Conservation (phyloP, 257 asterid species). For the Nicotiana attenuata region DNA sequence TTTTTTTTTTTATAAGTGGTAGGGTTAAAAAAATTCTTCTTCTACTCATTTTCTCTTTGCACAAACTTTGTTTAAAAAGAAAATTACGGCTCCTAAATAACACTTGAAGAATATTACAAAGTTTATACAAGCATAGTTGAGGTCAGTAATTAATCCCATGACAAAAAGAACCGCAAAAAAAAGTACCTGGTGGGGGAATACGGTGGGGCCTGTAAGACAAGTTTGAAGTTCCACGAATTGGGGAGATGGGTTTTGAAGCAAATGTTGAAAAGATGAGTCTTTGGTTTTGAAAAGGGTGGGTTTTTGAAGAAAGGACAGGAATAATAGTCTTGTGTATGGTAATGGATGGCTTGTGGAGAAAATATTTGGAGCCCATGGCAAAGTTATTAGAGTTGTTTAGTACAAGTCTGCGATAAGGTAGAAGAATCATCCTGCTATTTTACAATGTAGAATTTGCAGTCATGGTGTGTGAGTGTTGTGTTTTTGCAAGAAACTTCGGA, state of each 20-base stretch:
- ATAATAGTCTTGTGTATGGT: neutral
- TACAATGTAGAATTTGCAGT: neutral
- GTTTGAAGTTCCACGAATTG: slow-evolving; percentile 23
- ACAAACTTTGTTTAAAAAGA: neutral
- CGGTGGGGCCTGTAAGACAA: slow-evolving; percentile 35
- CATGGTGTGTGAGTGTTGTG: neutral
- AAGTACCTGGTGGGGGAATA: slow-evolving; percentile 46
- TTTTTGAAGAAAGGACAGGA: no score
- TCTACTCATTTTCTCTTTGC: neutral
- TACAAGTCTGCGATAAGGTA: neutral
- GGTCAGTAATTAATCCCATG: neutral
- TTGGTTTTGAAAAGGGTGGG: neutral
- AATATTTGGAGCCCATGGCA: slow-evolving; percentile 7
- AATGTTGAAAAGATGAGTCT: slow-evolving; percentile 20
- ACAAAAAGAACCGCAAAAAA: neutral
- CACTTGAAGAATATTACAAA: neutral
- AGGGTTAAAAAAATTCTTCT: no score
- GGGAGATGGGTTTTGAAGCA: slow-evolving; percentile 27
- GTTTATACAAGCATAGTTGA: neutral
- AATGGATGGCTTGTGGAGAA: slow-evolving; percentile 1
- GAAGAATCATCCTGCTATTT: neutral
- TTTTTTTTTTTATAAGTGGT: no score
- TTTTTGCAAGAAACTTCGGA: neutral
- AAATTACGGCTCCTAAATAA: neutral
- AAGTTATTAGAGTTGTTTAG: neutral